These are phyloP conservation scores for Xylaria sp. DNA, from an alignment of 2,329 filamentous ascomycete species.

Conservation along the genomic window DNA sequence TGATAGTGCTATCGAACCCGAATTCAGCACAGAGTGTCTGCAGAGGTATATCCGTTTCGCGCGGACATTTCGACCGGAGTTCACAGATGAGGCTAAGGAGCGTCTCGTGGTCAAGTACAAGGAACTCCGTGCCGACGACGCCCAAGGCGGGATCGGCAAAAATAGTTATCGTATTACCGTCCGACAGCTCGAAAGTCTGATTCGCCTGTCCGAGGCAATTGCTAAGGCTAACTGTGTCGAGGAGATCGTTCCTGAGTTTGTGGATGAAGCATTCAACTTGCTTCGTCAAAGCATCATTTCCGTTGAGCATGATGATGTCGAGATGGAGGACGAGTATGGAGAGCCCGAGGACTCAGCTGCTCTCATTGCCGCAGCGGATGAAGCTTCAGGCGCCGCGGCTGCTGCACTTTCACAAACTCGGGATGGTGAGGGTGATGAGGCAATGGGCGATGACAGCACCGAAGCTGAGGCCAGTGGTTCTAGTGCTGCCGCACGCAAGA, in stretches of 20 bases:
- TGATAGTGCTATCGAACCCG: constrained; percentile 87
- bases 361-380: constrained; percentile 54
- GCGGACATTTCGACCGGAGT: constrained; percentile 89
- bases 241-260: constrained; percentile 83
- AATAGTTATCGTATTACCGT: constrained; percentile 99
- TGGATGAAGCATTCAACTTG: constrained; percentile 89
- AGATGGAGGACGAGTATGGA: constrained; percentile 82
- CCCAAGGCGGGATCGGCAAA: constrained; percentile 89
- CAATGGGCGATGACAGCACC: constrained; percentile 51
- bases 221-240: constrained; percentile 97
- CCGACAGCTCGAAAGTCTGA: constrained; percentile 92
- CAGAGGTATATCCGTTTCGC: constrained; percentile 98
- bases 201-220: constrained; percentile 95
- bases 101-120: constrained; percentile 93
- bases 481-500: constrained; percentile 60
- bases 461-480: constrained; percentile 47
- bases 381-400: constrained; percentile 53
- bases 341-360: constrained; percentile 52
- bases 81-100: constrained; percentile 84
- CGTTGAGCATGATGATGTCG: constrained; percentile 96
- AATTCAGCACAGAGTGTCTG: constrained; percentile 94
- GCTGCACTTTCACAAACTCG: constrained; percentile 36
- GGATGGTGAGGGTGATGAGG: constrained; percentile 52
- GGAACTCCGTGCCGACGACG: constrained; percentile 89
- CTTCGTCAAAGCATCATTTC: constrained; percentile 95